Evolutionary conservation across 2,329 filamentous ascomycete species (phyloP), one percentile per base, ranked within the genome.

Genomic region (Claviceps fusiformis): DNA sequence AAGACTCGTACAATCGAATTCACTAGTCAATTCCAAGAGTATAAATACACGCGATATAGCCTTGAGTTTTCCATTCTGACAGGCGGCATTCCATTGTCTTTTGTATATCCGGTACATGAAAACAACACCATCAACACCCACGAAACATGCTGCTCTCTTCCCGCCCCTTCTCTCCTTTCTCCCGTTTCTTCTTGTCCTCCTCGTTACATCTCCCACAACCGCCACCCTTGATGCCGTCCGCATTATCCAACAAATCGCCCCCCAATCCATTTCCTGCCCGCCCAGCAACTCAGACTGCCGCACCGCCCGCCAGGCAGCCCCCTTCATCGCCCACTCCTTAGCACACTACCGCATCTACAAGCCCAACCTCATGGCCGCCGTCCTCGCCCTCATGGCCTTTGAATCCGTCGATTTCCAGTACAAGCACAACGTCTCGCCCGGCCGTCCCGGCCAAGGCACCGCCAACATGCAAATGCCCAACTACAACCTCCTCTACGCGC

Each of bases 341-440:
- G 55, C 63, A 19, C 68, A 73, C 11, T 85, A 88, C 73, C 60
- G 67, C 3, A 71, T 90, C 61, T 74, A 70, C 50, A 67, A 67
- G 39, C 69, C 71, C 27, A 77, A 75, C 27, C 80, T 86, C 61
- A 82, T 86, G 64, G 87, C 87, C 7, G 87, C 83, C 27, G 68
- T 91, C 17, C 64, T 93, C 47, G 75, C 83, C 13, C 74, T 89
- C 63, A 85, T 88, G 72, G 80, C 84, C 11, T 83, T 83, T 64
- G 89, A 95, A 71, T 82, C 80, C 1, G 81, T 56, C 27, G 76
- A 83, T 59, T 87, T 91, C 71, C 75, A 79, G 62, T 91, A 80
- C 76, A 87, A 85, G 69, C 77, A 75, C 67, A 89, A 90, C 70
- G 73, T 82, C 62, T 60, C 54, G 39, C 71, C 73, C 59, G 78